Percentiles rank a stretch among this genome's conserved stretches.
phyloP scores from a whole-genome alignment of 208 protist genomes.

The Leishmania braziliensis region DNA sequence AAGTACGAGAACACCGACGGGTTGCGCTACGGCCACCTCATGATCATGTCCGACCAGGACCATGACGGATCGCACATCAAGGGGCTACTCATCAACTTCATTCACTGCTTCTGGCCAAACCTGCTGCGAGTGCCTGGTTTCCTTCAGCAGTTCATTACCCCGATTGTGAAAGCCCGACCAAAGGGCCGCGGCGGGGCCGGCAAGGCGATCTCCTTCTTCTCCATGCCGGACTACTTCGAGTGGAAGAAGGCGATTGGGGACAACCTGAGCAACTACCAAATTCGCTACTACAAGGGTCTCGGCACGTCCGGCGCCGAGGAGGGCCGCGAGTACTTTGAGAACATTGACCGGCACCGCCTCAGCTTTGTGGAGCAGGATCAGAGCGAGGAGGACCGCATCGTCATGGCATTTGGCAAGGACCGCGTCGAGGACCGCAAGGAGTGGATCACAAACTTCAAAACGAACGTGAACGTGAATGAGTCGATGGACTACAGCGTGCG shows the following conservation, averaged over 20 bases:
- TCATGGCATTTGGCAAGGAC: conserved; percentile 99
- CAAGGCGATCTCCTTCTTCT: conserved; percentile 97
- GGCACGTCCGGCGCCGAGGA: conserved; percentile 97
- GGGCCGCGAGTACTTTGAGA: conserved; percentile 99
- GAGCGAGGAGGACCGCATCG: conserved; percentile 95
- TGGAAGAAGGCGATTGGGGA: conserved; percentile 92
- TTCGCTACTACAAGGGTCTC: conserved; percentile 99
- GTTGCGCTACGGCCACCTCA: conserved; percentile 99
- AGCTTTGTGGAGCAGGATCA: conserved; percentile 91
- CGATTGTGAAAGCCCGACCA: conserved; percentile 98
- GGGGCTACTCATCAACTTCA: conserved; percentile 99
- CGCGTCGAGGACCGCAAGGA: conserved; percentile 98
- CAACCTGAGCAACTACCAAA: conserved; percentile 89
- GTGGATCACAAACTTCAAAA: conserved; percentile 96
- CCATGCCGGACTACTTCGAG: conserved; percentile 98
- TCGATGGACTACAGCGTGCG: conserved; percentile 92
- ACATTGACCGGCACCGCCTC: conserved; percentile 97
- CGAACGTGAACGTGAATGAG: conserved; percentile 82
- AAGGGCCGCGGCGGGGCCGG: conserved; percentile 73
- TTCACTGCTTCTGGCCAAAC: conserved; percentile 99
- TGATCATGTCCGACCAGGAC: conserved; percentile 99
- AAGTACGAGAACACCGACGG: conserved; percentile 86
- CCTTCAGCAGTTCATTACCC: conserved; percentile 99
- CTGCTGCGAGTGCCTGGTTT: conserved; percentile 97
- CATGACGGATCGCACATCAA: conserved; percentile 99